phyloP scores from a whole-genome alignment of 495 filamentous ascomycete species.

The Xanthoparmelia taractica region DNA sequence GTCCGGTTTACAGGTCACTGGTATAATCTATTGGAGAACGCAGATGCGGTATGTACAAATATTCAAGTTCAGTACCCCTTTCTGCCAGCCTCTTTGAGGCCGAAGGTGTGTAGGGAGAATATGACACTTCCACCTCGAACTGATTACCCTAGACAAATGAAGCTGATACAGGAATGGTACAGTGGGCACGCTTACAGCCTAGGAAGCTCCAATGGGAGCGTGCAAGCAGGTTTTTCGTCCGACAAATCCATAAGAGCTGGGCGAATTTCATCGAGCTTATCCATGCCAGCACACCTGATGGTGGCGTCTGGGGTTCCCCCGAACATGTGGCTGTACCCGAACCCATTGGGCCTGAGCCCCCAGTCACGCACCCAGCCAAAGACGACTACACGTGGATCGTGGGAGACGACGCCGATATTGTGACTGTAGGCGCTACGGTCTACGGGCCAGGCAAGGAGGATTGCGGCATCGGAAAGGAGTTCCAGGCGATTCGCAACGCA shows the following conservation, averaged over 20 bases:
- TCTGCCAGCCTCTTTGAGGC: too few species aligned
- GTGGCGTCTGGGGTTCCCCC: slow-evolving; percentile 12
- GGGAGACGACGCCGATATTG: neutral
- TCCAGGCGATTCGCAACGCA: slow-evolving; percentile 3
- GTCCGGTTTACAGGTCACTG: slow-evolving; percentile 59
- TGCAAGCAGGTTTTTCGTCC: neutral
- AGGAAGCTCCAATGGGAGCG: neutral
- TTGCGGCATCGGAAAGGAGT: neutral
- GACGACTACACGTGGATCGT: neutral
- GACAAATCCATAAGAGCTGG: slow-evolving; percentile 51
- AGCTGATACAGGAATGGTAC: neutral
- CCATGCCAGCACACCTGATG: neutral
- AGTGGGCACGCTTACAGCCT: neutral
- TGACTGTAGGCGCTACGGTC: neutral
- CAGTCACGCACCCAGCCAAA: neutral
- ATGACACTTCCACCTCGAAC: neutral
- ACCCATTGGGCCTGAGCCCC: slow-evolving; percentile 4
- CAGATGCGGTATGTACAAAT: slow-evolving; percentile 22
- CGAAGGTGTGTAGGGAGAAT: too few species aligned
- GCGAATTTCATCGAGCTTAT: slow-evolving; percentile 36
- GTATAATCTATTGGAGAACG: slow-evolving; percentile 57
- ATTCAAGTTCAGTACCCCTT: too few species aligned
- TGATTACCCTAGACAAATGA: neutral
- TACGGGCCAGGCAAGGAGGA: neutral
- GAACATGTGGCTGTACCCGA: neutral